Percentiles rank a stretch among this genome's conserved stretches.
Evolutionary conservation across 2,329 filamentous ascomycete genomes (phyloP).

Genomic region (Grosmannia huntii): DNA sequence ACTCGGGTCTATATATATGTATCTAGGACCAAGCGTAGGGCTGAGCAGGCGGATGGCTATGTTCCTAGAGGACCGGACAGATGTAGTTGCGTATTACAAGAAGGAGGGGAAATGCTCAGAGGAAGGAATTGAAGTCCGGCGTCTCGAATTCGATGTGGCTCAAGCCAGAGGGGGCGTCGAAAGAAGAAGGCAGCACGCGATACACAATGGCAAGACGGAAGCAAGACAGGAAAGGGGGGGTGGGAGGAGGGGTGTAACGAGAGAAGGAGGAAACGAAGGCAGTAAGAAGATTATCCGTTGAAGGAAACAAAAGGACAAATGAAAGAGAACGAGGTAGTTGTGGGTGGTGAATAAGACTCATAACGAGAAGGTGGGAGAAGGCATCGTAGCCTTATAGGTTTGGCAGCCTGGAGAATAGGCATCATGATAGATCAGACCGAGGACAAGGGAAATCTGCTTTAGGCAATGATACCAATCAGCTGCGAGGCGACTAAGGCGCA

Average conservation of each 20-base stretch:
- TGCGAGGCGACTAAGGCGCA: conserved; percentile 9
- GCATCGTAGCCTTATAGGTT: conserved; percentile 43
- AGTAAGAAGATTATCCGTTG: conserved; percentile 4
- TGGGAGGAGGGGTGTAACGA: background rate
- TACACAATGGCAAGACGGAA: background rate
- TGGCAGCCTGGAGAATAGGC: conserved; percentile 22
- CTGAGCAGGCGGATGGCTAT: background rate
- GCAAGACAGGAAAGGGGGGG: too few relatives aligned
- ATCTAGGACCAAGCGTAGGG: background rate
- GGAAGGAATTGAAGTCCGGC: background rate
- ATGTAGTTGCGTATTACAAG: background rate
- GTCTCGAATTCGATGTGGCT: background rate
- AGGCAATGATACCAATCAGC: conserved; percentile 7
- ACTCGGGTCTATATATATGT: conserved; percentile 6
- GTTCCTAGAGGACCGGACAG: background rate
- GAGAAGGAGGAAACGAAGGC: conserved; percentile 6
- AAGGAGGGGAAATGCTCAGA: background rate
- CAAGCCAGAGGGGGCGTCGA: background rate
- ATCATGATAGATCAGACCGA: conserved; percentile 11
- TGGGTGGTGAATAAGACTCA: conserved; percentile 9
- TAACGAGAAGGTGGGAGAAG: conserved; percentile 18
- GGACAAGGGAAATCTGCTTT: conserved; percentile 10
- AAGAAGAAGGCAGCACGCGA: background rate
- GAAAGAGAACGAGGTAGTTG: conserved; percentile 13
- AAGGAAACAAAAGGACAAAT: conserved; percentile 15